These are phyloP conservation scores for Neodidymelliopsis sp. DNA, from an alignment of 2,329 filamentous ascomycete species.

Conservation along the genomic window DNA sequence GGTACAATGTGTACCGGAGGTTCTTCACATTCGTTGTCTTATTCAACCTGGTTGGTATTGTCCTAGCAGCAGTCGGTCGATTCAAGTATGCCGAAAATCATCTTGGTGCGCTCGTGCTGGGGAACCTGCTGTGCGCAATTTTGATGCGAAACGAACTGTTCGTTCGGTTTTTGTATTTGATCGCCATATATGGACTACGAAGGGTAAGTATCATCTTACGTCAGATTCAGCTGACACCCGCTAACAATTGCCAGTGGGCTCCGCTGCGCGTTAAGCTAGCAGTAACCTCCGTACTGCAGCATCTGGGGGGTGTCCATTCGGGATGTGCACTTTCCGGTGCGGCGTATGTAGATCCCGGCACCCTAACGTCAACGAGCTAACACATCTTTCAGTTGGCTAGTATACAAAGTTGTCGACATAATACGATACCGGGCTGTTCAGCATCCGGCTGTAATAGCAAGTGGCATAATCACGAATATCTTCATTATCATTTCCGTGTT, in stretches of 20 bases:
- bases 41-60: slow-evolving; percentile 41
- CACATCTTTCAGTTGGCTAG: slow-evolving; percentile 36
- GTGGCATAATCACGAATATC: slow-evolving; percentile 43
- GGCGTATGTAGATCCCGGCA: slow-evolving; percentile 27
- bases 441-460: slow-evolving; percentile 41
- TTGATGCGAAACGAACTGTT: slow-evolving; percentile 45
- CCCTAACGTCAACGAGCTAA: slow-evolving; percentile 14
- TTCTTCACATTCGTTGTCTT: slow-evolving; percentile 44
- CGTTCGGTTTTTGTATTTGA: slow-evolving; percentile 42
- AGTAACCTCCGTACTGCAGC: slow-evolving; percentile 43
- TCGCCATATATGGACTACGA: slow-evolving; percentile 42
- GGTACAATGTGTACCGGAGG: slow-evolving; percentile 48
- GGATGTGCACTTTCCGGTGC: slow-evolving; percentile 46
- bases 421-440: slow-evolving; percentile 43
- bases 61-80: slow-evolving; percentile 35
- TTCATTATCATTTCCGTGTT: slow-evolving; percentile 47
- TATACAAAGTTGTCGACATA: slow-evolving; percentile 47
- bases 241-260: slow-evolving; percentile 37
- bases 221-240: background rate
- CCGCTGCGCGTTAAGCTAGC: slow-evolving; percentile 40
- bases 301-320: slow-evolving; percentile 46
- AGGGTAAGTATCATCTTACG: background rate
- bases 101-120: slow-evolving; percentile 42
- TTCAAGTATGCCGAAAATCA: slow-evolving; percentile 46
- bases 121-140: slow-evolving; percentile 42